These are phyloP conservation scores for Drosera spatulata DNA, from an alignment of 179 eudicot species.

Conservation along the genomic window DNA sequence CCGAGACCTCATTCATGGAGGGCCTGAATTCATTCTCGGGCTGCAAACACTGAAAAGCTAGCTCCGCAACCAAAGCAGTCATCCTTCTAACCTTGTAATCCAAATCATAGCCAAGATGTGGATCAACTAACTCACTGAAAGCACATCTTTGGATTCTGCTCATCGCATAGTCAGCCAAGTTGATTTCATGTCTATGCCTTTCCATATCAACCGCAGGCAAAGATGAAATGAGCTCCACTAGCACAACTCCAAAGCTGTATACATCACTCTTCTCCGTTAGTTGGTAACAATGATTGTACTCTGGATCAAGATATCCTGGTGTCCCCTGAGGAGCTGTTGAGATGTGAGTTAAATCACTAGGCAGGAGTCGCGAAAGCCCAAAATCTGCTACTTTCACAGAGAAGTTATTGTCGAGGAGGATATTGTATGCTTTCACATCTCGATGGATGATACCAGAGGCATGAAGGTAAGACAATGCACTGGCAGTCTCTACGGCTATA, in stretches of 20 bases:
- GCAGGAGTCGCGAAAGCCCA: constrained; percentile 69
- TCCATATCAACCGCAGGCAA: constrained; percentile 60
- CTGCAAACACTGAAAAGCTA: constrained; percentile 68
- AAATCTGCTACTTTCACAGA: constrained; percentile 78
- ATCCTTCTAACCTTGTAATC: constrained; percentile 35
- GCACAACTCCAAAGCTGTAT: constrained; percentile 81
- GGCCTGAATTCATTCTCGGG: constrained; percentile 64
- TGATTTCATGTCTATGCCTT: constrained; percentile 61
- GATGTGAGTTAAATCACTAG: constrained; percentile 50
- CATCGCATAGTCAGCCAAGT: constrained; percentile 57
- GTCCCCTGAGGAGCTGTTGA: constrained; percentile 92
- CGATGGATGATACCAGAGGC: constrained; percentile 63
- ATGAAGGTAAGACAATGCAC: constrained; percentile 66
- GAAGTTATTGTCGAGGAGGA: constrained; percentile 47
- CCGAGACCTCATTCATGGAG: constrained; percentile 51
- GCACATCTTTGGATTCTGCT: constrained; percentile 42
- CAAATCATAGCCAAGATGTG: constrained; percentile 33
- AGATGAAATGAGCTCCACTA: constrained; percentile 73
- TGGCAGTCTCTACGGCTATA: constrained; percentile 67
- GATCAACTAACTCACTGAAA: constrained; percentile 44
- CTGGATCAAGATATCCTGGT: constrained; percentile 84
- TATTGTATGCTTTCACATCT: constrained; percentile 72
- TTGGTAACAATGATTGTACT: constrained; percentile 68
- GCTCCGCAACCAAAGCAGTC: constrained; percentile 58
- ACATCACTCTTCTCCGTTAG: constrained; percentile 80